Evolutionary conservation across 352 stramenopile genomes (phyloP).

Genomic region (Phytophthora palmivora): DNA sequence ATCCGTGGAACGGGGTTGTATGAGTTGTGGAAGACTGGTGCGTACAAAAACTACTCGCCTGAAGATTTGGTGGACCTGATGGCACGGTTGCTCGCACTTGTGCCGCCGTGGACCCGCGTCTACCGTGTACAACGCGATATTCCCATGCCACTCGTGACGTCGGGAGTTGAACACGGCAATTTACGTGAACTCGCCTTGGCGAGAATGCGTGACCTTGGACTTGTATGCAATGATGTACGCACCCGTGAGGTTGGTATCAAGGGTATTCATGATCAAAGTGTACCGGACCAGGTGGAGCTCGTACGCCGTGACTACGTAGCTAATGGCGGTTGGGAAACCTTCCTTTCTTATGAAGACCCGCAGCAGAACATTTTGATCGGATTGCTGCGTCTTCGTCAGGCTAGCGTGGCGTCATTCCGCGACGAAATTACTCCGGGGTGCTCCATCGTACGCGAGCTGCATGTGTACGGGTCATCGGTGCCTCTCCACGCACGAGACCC

Average conservation of each 20-base stretch:
- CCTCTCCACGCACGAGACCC: conserved; percentile 94
- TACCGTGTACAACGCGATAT: conserved; percentile 98
- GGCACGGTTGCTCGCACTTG: conserved; percentile 91
- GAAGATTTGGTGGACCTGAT: conserved; percentile 93
- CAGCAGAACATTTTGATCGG: conserved; percentile 97
- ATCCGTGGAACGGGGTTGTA: conserved; percentile 97
- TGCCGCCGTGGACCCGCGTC: conserved; percentile 96
- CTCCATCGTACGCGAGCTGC: conserved; percentile 91
- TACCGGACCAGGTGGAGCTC: conserved; percentile 96
- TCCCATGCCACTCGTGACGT: conserved; percentile 97
- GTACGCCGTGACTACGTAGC: conserved; percentile 95
- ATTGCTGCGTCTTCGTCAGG: conserved; percentile 93
- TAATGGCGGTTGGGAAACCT: conserved; percentile 97
- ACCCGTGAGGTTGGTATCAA: conserved; percentile 97
- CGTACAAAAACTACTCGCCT: conserved; percentile 91
- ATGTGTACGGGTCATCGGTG: conserved; percentile 98
- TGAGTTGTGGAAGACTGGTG: conserved; percentile 97
- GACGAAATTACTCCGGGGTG: conserved; percentile 72
- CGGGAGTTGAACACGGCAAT: conserved; percentile 96
- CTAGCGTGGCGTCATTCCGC: conserved; percentile 83
- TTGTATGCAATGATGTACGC: conserved; percentile 95
- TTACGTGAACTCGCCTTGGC: conserved; percentile 93
- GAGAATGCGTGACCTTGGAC: conserved; percentile 92
- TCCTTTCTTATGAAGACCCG: conserved; percentile 97
- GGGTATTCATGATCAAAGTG: conserved; percentile 94